Conservation (phyloP, 805 yeast species). For the Lachancea kluyveri region DNA sequence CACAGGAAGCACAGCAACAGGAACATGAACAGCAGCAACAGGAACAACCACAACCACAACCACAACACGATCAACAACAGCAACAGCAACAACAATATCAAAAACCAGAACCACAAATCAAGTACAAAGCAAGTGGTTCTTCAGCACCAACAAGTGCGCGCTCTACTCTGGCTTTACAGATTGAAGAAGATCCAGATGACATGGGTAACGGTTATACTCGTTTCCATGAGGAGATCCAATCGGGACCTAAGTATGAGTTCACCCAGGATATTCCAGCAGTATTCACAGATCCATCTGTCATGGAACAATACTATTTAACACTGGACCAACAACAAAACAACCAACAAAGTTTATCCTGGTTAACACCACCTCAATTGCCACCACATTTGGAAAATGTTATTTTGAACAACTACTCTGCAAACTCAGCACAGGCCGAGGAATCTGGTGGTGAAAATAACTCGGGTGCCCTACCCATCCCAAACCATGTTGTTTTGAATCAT, state of each 20-base stretch:
- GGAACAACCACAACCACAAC: slow-evolving; percentile 8
- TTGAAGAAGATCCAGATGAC: slow-evolving; percentile 43
- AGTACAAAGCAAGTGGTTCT: too few relatives aligned
- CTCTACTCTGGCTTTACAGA: slow-evolving; percentile 44
- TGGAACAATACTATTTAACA: slow-evolving; percentile 79
- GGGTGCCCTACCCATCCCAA: slow-evolving; percentile 89
- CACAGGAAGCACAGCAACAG: slow-evolving; percentile 24
- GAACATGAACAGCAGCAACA: slow-evolving; percentile 20
- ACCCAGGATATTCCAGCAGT: slow-evolving; percentile 74
- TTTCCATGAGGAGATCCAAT: slow-evolving; percentile 56
- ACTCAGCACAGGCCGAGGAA: slow-evolving; percentile 21
- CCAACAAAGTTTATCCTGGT: slow-evolving; percentile 51
- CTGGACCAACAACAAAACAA: slow-evolving; percentile 61
- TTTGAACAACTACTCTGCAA: slow-evolving; percentile 56
- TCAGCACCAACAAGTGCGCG: slow-evolving; percentile 31
- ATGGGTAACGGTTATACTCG: slow-evolving; percentile 78
- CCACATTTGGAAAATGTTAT: slow-evolving; percentile 95
- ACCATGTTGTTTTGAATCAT: slow-evolving; percentile 90
- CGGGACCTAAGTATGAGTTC: slow-evolving; percentile 33
- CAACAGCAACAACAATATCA: slow-evolving; percentile 4
- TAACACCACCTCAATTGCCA: slow-evolving; percentile 94
- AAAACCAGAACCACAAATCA: slow-evolving; percentile 3
- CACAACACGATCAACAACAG: slow-evolving; percentile 7
- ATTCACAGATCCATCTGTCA: slow-evolving; percentile 77
- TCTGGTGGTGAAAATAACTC: slow-evolving; percentile 56